Evolutionary conservation across 2,329 filamentous ascomycete species (phyloP), one percentile per base, ranked within the genome.

Genomic region (Annulohypoxylon truncatum): DNA sequence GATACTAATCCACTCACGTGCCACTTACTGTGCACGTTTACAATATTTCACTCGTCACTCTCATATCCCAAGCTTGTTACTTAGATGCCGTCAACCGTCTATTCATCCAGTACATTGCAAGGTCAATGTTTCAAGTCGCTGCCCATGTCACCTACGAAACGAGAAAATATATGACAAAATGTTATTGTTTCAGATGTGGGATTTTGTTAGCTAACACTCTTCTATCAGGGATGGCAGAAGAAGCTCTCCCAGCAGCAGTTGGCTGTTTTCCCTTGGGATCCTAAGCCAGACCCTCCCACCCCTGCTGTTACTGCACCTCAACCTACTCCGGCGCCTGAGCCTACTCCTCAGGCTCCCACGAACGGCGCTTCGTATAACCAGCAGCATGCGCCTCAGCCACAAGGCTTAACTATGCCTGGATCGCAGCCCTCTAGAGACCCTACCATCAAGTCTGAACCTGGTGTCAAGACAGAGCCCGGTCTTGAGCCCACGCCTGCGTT

Each of bases 261-360:
- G 67, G 96, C 96, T 64, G 84, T 88, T 61, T 97, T 98, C 78
- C 95, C 96, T 9, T 99, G 96, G 96, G 96, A 99, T 77, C 95
- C 96, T 44, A 90, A 92, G 76, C 90, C 91, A 52, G 90, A 92
- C 55, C 86, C 87, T 74, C 75, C 83, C 73, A 74, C 79, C 63
- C 76, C 81, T 61, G 79, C 74, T 52, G 80, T 74, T 53, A 79
- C 77, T 73, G 72, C 61, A 42, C 66, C 71, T 7, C 72, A 74
- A 46, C 67, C 73, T 59, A 58, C 64, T 26, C 62, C 72, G 61
- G 71, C 62, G 10, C 54, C 69, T 47, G 62, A 72, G 51, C 68
- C 69, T 20, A 52, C 51, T 18, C 65, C 69, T 20, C 66, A 71
- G 44, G 57, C 68, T 24, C 35, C 67, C 47, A 52, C 68, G 40